These are phyloP conservation scores for Ustilago vetiveriae DNA, from an alignment of 1,284 basidiomycete genomes.

Conservation along the genomic window DNA sequence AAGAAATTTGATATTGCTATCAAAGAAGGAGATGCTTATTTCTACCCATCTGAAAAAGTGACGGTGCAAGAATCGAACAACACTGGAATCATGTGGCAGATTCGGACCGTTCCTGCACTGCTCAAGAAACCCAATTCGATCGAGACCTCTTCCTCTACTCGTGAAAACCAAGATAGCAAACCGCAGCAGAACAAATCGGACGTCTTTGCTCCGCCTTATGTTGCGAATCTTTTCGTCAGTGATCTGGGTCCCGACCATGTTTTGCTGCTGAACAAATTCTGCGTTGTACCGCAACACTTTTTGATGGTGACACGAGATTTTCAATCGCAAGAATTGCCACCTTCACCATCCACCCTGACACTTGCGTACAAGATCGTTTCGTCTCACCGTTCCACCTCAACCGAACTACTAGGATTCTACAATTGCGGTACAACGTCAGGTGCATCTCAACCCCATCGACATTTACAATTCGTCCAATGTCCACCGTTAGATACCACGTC, in stretches of 20 bases:
- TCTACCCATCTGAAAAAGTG: conserved; percentile 55
- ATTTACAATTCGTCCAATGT: conserved; percentile 62
- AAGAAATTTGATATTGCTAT: conserved; percentile 52
- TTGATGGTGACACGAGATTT: conserved; percentile 62
- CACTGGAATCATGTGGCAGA: conserved; percentile 44
- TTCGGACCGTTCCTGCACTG: conserved; percentile 61
- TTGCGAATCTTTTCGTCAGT: conserved; percentile 59
- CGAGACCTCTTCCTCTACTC: background rate
- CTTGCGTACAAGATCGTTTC: conserved; percentile 55
- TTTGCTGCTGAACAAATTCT: conserved; percentile 65
- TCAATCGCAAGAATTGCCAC: conserved; percentile 59
- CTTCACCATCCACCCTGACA: conserved; percentile 51
- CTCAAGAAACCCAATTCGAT: conserved; percentile 53
- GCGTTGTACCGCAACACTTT: conserved; percentile 63
- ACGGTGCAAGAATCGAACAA: conserved; percentile 22
- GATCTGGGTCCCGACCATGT: conserved; percentile 48
- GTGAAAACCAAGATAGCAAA: conserved; percentile 2
- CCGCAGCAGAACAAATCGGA: conserved; percentile 56
- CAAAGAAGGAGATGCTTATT: conserved; percentile 54
- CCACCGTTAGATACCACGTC: conserved; percentile 22
- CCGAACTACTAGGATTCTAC: conserved; percentile 61
- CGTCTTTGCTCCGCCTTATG: conserved; percentile 65
- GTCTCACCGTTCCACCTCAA: conserved; percentile 14
- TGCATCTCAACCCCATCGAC: conserved; percentile 61
- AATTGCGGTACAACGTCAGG: conserved; percentile 62